Base-by-base conservation (phyloP, 1,139 yeast species). In the Yamadazyma siamensis region DNA sequence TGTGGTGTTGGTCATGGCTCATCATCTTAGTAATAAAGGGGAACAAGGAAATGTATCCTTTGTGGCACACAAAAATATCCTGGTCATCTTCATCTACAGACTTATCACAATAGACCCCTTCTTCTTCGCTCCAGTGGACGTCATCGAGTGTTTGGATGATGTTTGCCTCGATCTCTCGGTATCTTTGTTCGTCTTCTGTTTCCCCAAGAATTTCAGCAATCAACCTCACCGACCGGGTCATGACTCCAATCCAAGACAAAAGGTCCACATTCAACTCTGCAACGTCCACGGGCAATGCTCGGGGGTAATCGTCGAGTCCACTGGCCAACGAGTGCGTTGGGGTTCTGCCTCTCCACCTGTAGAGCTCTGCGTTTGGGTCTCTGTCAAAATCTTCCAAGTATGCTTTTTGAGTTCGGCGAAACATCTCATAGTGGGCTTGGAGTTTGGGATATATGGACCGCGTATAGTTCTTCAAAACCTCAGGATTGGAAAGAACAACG, bases 261-360 rank as follows among this genome's bases (percentile, higher is more conserved):
- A 91, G 65, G 52, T 91, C 99, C 16, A 94, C 91, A 47, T 91
- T 86, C 30, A 91, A 65, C 56, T 91, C 99, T 0, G 94, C 95
- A 23, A 81, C 69, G 54, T 87, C 96, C 1, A 94, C 91, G 8
- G 77, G 79, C 21, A 67, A 60, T 0, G 88, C 83, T 40, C 99
- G 74, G 20, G 99, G 99, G 50, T 89, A 91, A 52, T 91, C 99
- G 56, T 91, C 98, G 25, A 91, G 55, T 0, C 99, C 99, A 58
- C 95, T 83, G 3, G 98, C 94, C 34, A 91, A 65, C 51, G 95
- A 85, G 50, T 86, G 96, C 4, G 80, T 74, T 15, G 71, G 64
- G 0, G 96, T 86, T 41, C 97, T 74, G 3, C 97, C 98, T 39
- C 89, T 74, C 99, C 99, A 91, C 50, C 96, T 70, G 54, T 84